phyloP scores from a whole-genome alignment of 306 rosid species.

The Inga oerstediana region DNA sequence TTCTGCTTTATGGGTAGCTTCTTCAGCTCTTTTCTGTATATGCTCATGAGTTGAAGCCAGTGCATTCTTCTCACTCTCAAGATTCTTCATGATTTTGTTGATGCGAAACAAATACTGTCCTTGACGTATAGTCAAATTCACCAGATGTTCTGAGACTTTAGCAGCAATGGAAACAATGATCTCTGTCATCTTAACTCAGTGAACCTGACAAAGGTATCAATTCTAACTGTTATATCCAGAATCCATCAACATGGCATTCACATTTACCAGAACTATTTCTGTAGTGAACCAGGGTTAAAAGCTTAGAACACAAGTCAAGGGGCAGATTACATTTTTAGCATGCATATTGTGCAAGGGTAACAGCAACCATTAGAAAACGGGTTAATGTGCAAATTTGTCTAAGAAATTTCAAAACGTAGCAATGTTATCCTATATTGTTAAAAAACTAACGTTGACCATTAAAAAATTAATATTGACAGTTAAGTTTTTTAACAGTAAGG shows the following conservation, averaged over 20 bases:
- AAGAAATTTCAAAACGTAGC: too few relatives aligned
- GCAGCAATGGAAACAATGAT: neutral
- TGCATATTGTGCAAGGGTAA: neutral
- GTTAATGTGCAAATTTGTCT: too few relatives aligned
- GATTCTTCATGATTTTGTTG: neutral
- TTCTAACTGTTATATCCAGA: neutral
- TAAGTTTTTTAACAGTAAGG: too few relatives aligned
- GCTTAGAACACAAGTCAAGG: neutral
- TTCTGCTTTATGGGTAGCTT: conserved; percentile 8
- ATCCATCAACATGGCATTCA: neutral
- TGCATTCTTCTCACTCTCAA: conserved; percentile 10
- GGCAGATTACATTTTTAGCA: neutral
- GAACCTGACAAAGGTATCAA: neutral
- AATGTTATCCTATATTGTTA: too few relatives aligned
- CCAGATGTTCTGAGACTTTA: conserved; percentile 1
- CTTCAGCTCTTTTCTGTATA: conserved; percentile 4
- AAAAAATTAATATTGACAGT: too few relatives aligned
- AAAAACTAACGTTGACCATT: too few relatives aligned
- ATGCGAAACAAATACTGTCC: neutral
- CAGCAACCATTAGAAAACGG: neutral
- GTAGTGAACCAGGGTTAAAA: neutral
- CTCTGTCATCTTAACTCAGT: neutral
- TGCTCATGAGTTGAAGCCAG: conserved; percentile 6
- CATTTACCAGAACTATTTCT: neutral
- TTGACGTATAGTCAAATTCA: neutral